phyloP scores from a whole-genome alignment of 768 basidiomycete genomes.

The Pleurotus pulmonarius region DNA sequence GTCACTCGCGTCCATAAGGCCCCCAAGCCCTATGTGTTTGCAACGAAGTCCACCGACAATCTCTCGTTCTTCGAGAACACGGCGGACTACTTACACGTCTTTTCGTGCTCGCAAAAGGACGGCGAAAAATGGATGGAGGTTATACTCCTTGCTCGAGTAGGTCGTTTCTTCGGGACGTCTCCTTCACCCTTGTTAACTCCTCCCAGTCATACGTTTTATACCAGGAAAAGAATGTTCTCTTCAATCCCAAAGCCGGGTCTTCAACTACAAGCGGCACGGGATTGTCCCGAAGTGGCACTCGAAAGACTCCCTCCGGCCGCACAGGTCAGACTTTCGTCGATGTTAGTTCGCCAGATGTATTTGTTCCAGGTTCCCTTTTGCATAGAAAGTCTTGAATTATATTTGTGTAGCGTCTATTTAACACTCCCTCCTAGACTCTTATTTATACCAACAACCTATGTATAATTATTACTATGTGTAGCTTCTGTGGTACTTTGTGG shows the following conservation, averaged over 20 bases:
- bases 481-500: background rate
- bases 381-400: constrained; percentile 38
- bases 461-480: background rate
- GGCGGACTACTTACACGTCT: constrained; percentile 83
- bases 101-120: constrained; percentile 73
- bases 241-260: constrained; percentile 35
- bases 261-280: constrained; percentile 16
- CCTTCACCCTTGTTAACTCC: background rate
- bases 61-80: constrained; percentile 83
- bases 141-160: constrained; percentile 78
- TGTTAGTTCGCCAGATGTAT: constrained; percentile 45
- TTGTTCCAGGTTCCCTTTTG: constrained; percentile 76
- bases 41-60: constrained; percentile 86
- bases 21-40: constrained; percentile 83
- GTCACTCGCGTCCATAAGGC: constrained; percentile 75
- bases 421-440: background rate
- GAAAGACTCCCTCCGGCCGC: constrained; percentile 28
- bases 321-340: constrained; percentile 27
- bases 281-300: constrained; percentile 37
- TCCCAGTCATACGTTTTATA: constrained; percentile 76
- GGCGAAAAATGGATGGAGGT: constrained; percentile 72
- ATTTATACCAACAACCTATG: background rate
- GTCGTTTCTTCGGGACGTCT: constrained; percentile 22
- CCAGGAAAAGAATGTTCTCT: constrained; percentile 73
- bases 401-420: constrained; percentile 8